Percentiles rank a stretch among this genome's conserved stretches.
phyloP scores from a whole-genome alignment of 345 rosid genomes.

The Gossypioides kirkii region DNA sequence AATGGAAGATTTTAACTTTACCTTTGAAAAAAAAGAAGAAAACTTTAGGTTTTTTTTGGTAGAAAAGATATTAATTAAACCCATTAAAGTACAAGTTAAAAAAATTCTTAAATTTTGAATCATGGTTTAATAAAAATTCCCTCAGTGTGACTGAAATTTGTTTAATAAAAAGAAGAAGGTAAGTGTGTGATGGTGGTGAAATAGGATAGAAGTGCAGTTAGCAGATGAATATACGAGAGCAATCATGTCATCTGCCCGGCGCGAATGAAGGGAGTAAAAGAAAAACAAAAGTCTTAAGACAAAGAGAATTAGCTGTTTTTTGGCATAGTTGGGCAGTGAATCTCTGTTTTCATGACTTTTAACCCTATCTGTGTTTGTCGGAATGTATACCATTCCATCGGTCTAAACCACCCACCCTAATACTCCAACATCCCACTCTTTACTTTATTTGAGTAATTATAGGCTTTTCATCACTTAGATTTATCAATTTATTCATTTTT shows the following conservation, averaged over 20 bases:
- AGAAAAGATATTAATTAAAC: no score
- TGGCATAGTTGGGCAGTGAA: not conserved
- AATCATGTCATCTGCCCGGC: not conserved
- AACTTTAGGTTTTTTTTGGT: no score
- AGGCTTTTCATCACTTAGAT: not conserved
- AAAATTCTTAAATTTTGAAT: no score
- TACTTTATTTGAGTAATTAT: not conserved
- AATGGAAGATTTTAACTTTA: not conserved
- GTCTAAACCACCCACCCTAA: constrained; percentile 11
- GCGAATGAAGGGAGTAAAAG: constrained; percentile 23
- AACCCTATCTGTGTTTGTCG: constrained; percentile 18
- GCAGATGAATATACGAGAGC: not conserved
- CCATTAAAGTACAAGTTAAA: no score
- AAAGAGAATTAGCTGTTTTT: constrained; percentile 17
- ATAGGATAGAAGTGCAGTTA: not conserved
- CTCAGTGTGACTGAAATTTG: no score
- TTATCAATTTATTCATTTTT: not conserved
- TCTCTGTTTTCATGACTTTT: constrained; percentile 16
- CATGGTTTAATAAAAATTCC: no score
- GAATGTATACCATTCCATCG: constrained; percentile 15
- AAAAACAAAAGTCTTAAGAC: constrained; percentile 9
- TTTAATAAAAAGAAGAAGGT: no score
- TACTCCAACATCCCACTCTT: not conserved
- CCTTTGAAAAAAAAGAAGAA: no score
- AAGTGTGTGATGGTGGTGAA: no score